A percentile compares a stretch with the other conserved stretches of the same genome.
Evolutionary conservation across 2,329 filamentous ascomycete genomes (phyloP).

Genomic region (Exophiala lecanii-corni): DNA sequence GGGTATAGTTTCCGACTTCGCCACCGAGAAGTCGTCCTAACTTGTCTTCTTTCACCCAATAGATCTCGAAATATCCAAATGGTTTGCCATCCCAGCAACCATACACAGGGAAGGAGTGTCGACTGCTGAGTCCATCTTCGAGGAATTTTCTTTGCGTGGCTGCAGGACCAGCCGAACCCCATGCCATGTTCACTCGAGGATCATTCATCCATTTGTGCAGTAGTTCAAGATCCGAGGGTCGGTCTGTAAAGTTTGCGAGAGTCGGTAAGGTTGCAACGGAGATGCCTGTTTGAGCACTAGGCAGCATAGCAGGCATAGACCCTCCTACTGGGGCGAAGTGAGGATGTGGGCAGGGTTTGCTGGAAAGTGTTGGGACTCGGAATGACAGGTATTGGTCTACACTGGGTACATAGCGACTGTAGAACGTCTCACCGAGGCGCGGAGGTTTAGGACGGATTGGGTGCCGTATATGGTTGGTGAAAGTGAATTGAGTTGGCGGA

Average conservation of each 20-base stretch:
- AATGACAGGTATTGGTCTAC: constrained; percentile 82
- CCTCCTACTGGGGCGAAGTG: constrained; percentile 57
- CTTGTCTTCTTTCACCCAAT: constrained; percentile 93
- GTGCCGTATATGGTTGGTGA: constrained; percentile 74
- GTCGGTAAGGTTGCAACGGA: constrained; percentile 30
- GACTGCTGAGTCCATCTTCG: constrained; percentile 56
- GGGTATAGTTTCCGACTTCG: constrained; percentile 71
- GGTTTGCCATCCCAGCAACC: constrained; percentile 92
- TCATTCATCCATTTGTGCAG: constrained; percentile 86
- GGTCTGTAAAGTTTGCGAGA: constrained; percentile 39
- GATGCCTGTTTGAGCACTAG: constrained; percentile 18
- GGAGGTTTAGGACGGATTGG: constrained; percentile 84
- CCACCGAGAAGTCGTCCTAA: constrained; percentile 65
- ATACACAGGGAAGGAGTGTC: constrained; percentile 83
- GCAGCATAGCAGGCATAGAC: constrained; percentile 24
- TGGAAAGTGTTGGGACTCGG: constrained; percentile 69
- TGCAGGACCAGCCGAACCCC: constrained; percentile 62
- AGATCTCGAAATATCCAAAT: constrained; percentile 96
- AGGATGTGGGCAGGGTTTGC: constrained; percentile 53
- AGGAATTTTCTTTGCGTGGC: constrained; percentile 65
- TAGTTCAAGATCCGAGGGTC: constrained; percentile 61
- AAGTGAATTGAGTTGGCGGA: constrained; percentile 72
- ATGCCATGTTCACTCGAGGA: constrained; percentile 76
- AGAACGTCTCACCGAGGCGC: constrained; percentile 85
- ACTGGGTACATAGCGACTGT: constrained; percentile 79